Percentiles rank a stretch among this genome's conserved stretches.
Conservation (phyloP, 2,329 filamentous ascomycete species). For the Didymosphaeria variabile region DNA sequence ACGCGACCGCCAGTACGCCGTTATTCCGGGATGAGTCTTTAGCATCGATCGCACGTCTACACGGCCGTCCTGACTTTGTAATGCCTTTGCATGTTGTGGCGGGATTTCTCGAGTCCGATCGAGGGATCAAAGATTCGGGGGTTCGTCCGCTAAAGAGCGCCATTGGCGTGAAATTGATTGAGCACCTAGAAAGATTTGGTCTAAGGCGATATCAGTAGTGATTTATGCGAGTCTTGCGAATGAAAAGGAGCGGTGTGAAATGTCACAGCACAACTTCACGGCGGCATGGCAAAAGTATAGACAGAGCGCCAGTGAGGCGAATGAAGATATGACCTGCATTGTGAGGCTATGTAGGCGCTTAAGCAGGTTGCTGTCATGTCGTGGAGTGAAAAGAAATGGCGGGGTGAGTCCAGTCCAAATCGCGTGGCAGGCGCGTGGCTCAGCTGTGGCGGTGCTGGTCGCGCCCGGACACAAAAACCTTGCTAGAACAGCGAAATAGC, state of each 20-base stretch:
- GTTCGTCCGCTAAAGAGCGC: slow-evolving; percentile 58
- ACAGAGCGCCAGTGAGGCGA: not conserved
- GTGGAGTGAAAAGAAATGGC: slow-evolving; percentile 25
- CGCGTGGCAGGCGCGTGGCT: slow-evolving; percentile 22
- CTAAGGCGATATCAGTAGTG: not conserved
- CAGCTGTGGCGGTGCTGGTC: slow-evolving; percentile 16
- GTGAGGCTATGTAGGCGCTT: slow-evolving; percentile 27
- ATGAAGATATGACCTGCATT: slow-evolving; percentile 9
- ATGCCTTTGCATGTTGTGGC: slow-evolving; percentile 87
- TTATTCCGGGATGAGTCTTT: slow-evolving; percentile 48
- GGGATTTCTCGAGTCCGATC: slow-evolving; percentile 86
- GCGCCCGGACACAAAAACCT: not conserved
- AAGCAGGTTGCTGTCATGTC: slow-evolving; percentile 16
- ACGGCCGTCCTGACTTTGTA: slow-evolving; percentile 82
- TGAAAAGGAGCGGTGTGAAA: slow-evolving; percentile 7
- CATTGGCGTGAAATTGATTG: slow-evolving; percentile 20
- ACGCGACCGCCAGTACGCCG: slow-evolving; percentile 53
- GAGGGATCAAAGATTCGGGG: slow-evolving; percentile 79
- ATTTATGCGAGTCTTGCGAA: slow-evolving; percentile 8
- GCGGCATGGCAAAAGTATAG: slow-evolving; percentile 13
- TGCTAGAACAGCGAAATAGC: not conserved
- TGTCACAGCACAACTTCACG: slow-evolving; percentile 7
- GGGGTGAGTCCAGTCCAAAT: slow-evolving; percentile 14
- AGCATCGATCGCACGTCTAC: slow-evolving; percentile 74
- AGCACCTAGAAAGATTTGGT: not conserved